Evolutionary conservation across 352 stramenopile species (phyloP).

Genomic region (Pythium folliculosum): DNA sequence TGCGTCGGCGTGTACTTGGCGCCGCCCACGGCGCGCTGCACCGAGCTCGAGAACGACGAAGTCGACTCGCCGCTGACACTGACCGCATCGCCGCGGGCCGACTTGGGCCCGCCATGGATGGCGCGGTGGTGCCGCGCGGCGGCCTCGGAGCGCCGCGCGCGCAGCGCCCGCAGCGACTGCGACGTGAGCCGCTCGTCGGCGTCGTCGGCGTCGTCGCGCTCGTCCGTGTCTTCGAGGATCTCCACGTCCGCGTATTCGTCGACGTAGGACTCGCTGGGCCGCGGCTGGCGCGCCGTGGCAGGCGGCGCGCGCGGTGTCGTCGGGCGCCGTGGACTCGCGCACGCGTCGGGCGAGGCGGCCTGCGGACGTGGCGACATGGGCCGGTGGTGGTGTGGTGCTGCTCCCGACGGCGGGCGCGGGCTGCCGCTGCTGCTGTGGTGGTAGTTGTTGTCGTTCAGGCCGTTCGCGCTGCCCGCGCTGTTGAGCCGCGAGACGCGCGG

Average conservation of each 20-base stretch:
- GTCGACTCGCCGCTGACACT: conserved; percentile 21
- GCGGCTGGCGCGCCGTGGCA: neutral
- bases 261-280: neutral
- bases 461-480: neutral
- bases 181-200: conserved; percentile 10
- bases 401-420: neutral
- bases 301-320: conserved; percentile 5
- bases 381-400: neutral
- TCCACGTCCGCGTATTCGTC: conserved; percentile 4
- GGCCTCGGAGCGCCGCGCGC: conserved; percentile 9
- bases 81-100: neutral
- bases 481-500: too few relatives aligned
- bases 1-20: conserved; percentile 67
- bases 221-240: conserved; percentile 13
- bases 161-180: conserved; percentile 10
- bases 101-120: neutral
- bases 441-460: conserved; percentile 6
- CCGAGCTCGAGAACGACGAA: conserved; percentile 27
- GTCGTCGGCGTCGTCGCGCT: conserved; percentile 11
- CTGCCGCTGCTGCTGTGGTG: conserved; percentile 2
- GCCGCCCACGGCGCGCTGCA: conserved; percentile 30
- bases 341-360: neutral
- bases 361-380: conserved; percentile 8
- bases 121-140: conserved; percentile 4
- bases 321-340: conserved; percentile 6